A percentile compares a stretch with the other conserved stretches of the same genome.
Evolutionary conservation across 331 rosid species (phyloP).

Genomic region (Spiraea crenata): DNA sequence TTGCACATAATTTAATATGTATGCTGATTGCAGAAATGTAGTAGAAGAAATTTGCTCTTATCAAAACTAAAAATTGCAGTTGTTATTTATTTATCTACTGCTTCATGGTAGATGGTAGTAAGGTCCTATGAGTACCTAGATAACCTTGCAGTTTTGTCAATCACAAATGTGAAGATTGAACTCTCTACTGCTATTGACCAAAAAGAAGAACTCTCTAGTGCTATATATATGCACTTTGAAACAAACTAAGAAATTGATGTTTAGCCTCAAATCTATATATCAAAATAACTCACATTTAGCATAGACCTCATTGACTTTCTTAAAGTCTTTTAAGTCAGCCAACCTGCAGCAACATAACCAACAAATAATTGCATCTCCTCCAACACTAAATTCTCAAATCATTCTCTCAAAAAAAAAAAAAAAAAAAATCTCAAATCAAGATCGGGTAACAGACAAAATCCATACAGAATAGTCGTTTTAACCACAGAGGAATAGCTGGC

Average conservation of each 20-base stretch:
- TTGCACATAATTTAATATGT: neutral
- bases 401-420: neutral
- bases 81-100: neutral
- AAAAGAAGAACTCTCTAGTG: neutral
- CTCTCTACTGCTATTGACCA: neutral
- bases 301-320: slow-evolving; percentile 76
- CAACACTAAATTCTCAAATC: neutral
- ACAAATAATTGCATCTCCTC: slow-evolving; percentile 12
- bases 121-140: neutral
- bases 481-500: slow-evolving; percentile 70
- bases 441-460: slow-evolving; percentile 2
- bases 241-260: neutral
- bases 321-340: slow-evolving; percentile 85
- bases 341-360: slow-evolving; percentile 22
- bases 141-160: neutral
- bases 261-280: slow-evolving; percentile 7
- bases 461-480: slow-evolving; percentile 82
- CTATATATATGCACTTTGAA: neutral
- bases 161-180: neutral
- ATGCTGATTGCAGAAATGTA: neutral
- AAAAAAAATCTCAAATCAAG: neutral
- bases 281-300: slow-evolving; percentile 67
- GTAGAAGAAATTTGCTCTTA: neutral
- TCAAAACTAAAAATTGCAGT: neutral
- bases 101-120: neutral